Conservation (phyloP, 495 filamentous ascomycete species). For the Aspergillus olivimuriae region DNA sequence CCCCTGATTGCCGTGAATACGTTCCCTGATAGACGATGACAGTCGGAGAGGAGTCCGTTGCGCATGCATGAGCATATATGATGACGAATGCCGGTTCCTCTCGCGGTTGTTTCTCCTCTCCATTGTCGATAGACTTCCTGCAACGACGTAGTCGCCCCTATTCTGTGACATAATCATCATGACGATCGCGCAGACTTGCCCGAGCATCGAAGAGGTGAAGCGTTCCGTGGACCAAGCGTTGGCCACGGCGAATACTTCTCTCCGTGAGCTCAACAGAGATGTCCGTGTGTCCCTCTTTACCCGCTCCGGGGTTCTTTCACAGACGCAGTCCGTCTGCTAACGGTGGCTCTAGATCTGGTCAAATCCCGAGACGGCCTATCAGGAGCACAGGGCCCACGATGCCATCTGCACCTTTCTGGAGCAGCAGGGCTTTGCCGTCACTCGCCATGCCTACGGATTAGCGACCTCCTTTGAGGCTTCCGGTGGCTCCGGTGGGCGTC, state of each 20-base stretch:
- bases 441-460: slow-evolving; percentile 41
- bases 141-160: neutral
- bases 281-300: slow-evolving; percentile 1
- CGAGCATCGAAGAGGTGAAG: slow-evolving; percentile 21
- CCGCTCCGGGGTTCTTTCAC: slow-evolving; percentile 6
- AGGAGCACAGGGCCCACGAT: slow-evolving; percentile 53
- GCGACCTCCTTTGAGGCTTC: slow-evolving; percentile 33
- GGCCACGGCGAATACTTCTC: slow-evolving; percentile 14
- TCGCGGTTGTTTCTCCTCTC: neutral
- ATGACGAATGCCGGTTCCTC: neutral
- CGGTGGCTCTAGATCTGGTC: slow-evolving; percentile 44
- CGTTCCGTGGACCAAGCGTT: slow-evolving; percentile 22
- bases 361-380: slow-evolving; percentile 52
- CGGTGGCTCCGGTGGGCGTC: slow-evolving; percentile 33
- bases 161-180: neutral
- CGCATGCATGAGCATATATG: too few species aligned
- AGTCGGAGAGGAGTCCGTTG: too few species aligned
- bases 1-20: too few species aligned
- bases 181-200: slow-evolving; percentile 2
- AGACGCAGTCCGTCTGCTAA: neutral
- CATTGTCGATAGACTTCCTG: neutral
- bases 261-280: slow-evolving; percentile 26
- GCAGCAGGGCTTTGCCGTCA: slow-evolving; percentile 49
- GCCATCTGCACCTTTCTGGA: slow-evolving; percentile 51
- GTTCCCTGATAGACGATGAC: too few species aligned